A percentile compares a stretch with the other conserved stretches of the same genome.
These are phyloP conservation scores for Fusarium buharicum DNA, from an alignment of 2,329 filamentous ascomycete species.

Conservation along the genomic window DNA sequence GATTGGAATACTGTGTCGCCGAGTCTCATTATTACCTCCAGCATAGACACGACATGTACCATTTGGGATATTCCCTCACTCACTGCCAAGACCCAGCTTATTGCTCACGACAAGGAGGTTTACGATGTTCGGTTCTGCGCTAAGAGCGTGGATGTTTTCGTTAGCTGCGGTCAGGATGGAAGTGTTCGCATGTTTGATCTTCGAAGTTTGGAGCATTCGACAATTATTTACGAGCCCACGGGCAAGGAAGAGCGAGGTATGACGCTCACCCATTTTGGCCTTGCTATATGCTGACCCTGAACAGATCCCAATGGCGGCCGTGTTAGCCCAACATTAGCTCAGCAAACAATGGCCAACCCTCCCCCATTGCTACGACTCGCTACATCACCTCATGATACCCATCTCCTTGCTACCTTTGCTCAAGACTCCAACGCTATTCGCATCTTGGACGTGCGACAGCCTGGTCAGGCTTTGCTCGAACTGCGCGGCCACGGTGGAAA, in stretches of 20 bases:
- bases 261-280: conserved; percentile 27
- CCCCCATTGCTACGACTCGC: conserved; percentile 83
- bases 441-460: conserved; percentile 95
- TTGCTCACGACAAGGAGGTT: conserved; percentile 98
- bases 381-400: conserved; percentile 93
- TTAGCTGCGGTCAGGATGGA: conserved; percentile 96
- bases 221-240: conserved; percentile 98
- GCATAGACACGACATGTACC: conserved; percentile 98
- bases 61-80: conserved; percentile 99
- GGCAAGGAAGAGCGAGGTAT: conserved; percentile 82
- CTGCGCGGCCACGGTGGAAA: conserved; percentile 86
- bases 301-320: conserved; percentile 67
- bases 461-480: conserved; percentile 92
- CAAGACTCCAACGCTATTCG: conserved; percentile 92
- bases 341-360: conserved; percentile 80
- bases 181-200: conserved; percentile 99
- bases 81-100: conserved; percentile 97
- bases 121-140: conserved; percentile 99
- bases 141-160: conserved; percentile 98
- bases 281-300: background rate
- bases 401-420: conserved; percentile 96
- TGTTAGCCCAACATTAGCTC: conserved; percentile 78
- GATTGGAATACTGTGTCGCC: conserved; percentile 99
- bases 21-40: conserved; percentile 97
- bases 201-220: conserved; percentile 94